Evolutionary conservation across 345 rosid species (phyloP), one percentile per base, ranked within the genome.

Genomic region (Carallia pectinifolia): DNA sequence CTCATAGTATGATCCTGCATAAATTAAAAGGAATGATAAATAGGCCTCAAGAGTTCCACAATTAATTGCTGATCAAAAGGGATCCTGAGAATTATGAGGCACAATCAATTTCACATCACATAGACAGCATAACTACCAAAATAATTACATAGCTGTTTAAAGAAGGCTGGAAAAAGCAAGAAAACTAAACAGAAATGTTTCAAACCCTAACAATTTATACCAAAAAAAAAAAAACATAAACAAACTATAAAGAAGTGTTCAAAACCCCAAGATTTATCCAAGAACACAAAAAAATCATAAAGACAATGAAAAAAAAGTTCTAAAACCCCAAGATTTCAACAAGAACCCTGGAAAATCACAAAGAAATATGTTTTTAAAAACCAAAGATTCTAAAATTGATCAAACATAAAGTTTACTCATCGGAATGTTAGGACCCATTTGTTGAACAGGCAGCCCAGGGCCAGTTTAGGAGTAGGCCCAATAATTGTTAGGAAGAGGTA

Each of bases 1-100:
- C 73, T 81, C 87, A 81, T 81, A 77, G 58, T 85, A 84, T 62
- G 87, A 81, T 74, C 82, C 97, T 89, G 86, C 61, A 18, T 67
- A 37, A 58, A 54, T 66, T 3, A 71, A 36, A 68, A 67, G 53
- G 15, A 67, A 58, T 60, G 65, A n/a, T 30, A 30, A 75, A 78
- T 6, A 59, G 54, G 70, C 33, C 47, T 65, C 53, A 44, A 44
- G 50, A 44, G 16, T 12, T 44, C 36, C 40, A 19, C 18, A 56
- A 60, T 58, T 44, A 44, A 50, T 44, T 7, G 53, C 50, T 44
- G 50, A 44, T 44, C 50, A 44, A 44, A 44, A 44, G 2, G 56
- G 33, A 39, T 53, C 7, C 31, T 23, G 53, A 50, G 1, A 44
- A 10, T 44, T 44, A 3, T 44, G 16, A 12, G 1, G 27, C 48